Evolutionary conservation across 805 yeast genomes (phyloP).

Genomic region (Zygosaccharomyces siamensis): DNA sequence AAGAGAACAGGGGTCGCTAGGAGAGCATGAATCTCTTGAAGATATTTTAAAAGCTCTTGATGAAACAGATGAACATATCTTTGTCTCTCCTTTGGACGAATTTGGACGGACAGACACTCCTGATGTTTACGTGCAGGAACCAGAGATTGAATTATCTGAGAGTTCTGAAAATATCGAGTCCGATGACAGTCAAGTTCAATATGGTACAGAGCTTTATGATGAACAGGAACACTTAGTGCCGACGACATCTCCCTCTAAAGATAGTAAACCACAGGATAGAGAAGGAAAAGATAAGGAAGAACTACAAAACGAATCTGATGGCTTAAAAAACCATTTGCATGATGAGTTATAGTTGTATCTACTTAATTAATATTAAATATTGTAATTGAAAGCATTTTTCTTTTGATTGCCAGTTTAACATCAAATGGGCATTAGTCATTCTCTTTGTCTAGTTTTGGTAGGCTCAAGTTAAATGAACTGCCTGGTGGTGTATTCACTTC

Average conservation of each 20-base stretch:
- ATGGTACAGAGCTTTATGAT: neutral
- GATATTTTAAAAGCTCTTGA: neutral
- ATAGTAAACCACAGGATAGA: neutral
- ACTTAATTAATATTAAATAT: neutral
- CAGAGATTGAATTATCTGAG: neutral
- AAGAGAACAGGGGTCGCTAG: neutral
- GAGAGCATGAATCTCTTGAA: neutral
- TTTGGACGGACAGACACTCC: neutral
- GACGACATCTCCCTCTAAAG: no score
- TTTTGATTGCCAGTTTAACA: neutral
- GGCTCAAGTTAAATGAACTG: conserved; percentile 21
- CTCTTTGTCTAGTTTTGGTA: conserved; percentile 16
- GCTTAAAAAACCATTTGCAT: neutral
- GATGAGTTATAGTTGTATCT: conserved; percentile 3
- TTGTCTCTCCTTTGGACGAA: neutral
- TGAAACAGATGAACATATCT: neutral
- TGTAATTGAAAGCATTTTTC: neutral
- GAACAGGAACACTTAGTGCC: neutral
- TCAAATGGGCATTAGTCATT: neutral
- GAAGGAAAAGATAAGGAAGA: neutral
- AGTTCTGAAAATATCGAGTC: neutral
- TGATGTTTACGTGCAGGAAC: neutral
- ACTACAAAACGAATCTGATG: neutral
- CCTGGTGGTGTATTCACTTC: conserved; percentile 8
- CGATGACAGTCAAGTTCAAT: neutral